A percentile compares a stretch with the other conserved stretches of the same genome.
Conservation (phyloP, 1,139 yeast genomes). For the Geotrichum cucujoidarum region DNA sequence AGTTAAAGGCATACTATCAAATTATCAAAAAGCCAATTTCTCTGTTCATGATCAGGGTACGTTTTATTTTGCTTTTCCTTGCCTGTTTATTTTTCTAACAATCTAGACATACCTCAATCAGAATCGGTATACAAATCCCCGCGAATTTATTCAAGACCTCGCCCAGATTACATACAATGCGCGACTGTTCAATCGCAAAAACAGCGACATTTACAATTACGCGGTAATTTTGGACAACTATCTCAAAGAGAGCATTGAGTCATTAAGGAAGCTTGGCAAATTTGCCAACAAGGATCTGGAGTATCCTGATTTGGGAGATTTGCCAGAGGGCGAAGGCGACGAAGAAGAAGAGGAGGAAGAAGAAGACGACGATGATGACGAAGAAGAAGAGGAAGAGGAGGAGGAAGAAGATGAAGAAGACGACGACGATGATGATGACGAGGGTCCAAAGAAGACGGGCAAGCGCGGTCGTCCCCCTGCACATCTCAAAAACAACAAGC, state of each 20-base stretch:
- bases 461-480: conserved; percentile 29
- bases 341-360: conserved; percentile 24
- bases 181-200: conserved; percentile 68
- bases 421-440: conserved; percentile 39
- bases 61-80: conserved; percentile 22
- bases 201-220: conserved; percentile 62
- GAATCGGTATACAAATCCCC: conserved; percentile 52
- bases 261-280: conserved; percentile 42
- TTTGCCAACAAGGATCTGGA: conserved; percentile 40
- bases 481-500: conserved; percentile 27
- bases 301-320: conserved; percentile 69
- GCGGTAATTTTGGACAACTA: conserved; percentile 67
- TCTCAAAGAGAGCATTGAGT: conserved; percentile 53
- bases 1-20: conserved; percentile 44
- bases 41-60: conserved; percentile 39
- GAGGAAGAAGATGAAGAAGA: conserved; percentile 29
- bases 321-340: conserved; percentile 42
- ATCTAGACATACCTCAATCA: conserved; percentile 44
- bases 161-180: conserved; percentile 91
- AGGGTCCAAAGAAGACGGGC: conserved; percentile 32
- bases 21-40: conserved; percentile 48
- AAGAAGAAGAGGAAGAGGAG: conserved; percentile 33
- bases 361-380: conserved; percentile 32
- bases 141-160: conserved; percentile 68
- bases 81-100: neutral